Evolutionary conservation across 495 filamentous ascomycete genomes (phyloP).

Genomic region (Astrocystis sublimbata): DNA sequence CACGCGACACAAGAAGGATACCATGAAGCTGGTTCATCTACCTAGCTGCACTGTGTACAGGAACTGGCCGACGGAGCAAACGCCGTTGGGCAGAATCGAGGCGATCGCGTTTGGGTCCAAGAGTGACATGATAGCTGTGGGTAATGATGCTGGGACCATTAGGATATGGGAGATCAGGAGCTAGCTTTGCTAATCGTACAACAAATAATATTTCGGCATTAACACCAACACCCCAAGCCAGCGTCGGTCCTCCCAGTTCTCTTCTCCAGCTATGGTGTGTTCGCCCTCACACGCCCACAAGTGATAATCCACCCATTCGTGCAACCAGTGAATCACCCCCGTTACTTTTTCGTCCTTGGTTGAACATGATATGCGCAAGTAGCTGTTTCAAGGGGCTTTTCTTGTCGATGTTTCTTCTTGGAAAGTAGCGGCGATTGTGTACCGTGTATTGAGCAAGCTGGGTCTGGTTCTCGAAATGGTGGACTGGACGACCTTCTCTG

Average conservation of each 20-base stretch:
- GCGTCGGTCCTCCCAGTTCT: background rate
- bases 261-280: background rate
- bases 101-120: slow-evolving; percentile 72
- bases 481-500: slow-evolving; percentile 9
- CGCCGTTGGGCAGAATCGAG: slow-evolving; percentile 83
- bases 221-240: slow-evolving; percentile 7
- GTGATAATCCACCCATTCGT: background rate
- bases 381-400: slow-evolving; percentile 33
- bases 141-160: slow-evolving; percentile 82
- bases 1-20: slow-evolving; percentile 83
- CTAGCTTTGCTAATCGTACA: slow-evolving; percentile 25
- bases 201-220: slow-evolving; percentile 1
- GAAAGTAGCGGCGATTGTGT: slow-evolving; percentile 21
- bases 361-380: slow-evolving; percentile 2
- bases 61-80: slow-evolving; percentile 93
- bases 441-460: slow-evolving; percentile 32
- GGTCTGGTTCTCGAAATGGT: slow-evolving; percentile 20
- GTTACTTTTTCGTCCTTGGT: background rate
- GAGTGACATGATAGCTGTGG: slow-evolving; percentile 75
- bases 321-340: background rate
- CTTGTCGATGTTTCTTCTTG: slow-evolving; percentile 20
- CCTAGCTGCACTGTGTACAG: slow-evolving; percentile 90
- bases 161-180: slow-evolving; percentile 79
- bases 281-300: background rate
- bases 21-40: slow-evolving; percentile 83